These are phyloP conservation scores for Pseudocercospora fuligena DNA, from an alignment of 2,329 filamentous ascomycete genomes.

Conservation along the genomic window DNA sequence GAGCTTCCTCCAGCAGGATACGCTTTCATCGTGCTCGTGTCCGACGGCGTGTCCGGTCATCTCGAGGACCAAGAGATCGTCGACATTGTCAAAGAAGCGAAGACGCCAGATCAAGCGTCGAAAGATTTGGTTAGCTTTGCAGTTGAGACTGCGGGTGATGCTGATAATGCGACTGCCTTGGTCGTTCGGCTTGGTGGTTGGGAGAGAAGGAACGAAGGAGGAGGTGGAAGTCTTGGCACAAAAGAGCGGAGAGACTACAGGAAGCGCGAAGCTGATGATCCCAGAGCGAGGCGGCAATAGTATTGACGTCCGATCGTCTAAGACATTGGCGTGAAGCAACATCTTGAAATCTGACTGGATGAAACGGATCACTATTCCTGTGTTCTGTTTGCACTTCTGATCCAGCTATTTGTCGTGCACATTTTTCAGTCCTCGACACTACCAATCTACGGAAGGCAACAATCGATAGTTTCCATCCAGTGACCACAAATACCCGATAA, in stretches of 20 bases:
- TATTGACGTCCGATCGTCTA: background rate
- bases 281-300: slow-evolving; percentile 66
- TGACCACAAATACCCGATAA: background rate
- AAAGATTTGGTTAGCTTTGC: slow-evolving; percentile 82
- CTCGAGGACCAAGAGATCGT: slow-evolving; percentile 93
- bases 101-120: slow-evolving; percentile 84
- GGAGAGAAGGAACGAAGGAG: slow-evolving; percentile 78
- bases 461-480: background rate
- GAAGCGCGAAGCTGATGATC: slow-evolving; percentile 78
- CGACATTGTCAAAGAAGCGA: slow-evolving; percentile 91
- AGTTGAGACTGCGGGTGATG: slow-evolving; percentile 73
- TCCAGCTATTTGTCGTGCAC: background rate
- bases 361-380: background rate
- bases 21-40: slow-evolving; percentile 84
- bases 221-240: slow-evolving; percentile 84
- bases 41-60: slow-evolving; percentile 85
- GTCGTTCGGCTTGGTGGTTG: slow-evolving; percentile 68
- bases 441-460: background rate
- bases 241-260: slow-evolving; percentile 89
- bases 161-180: slow-evolving; percentile 68
- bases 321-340: background rate
- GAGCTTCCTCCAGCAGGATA: slow-evolving; percentile 85
- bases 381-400: background rate
- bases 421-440: background rate
- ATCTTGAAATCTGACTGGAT: background rate